Percentiles rank a stretch among this genome's conserved stretches.
These are phyloP conservation scores for Canavalia ensiformis DNA, from an alignment of 306 rosid genomes.

Conservation along the genomic window DNA sequence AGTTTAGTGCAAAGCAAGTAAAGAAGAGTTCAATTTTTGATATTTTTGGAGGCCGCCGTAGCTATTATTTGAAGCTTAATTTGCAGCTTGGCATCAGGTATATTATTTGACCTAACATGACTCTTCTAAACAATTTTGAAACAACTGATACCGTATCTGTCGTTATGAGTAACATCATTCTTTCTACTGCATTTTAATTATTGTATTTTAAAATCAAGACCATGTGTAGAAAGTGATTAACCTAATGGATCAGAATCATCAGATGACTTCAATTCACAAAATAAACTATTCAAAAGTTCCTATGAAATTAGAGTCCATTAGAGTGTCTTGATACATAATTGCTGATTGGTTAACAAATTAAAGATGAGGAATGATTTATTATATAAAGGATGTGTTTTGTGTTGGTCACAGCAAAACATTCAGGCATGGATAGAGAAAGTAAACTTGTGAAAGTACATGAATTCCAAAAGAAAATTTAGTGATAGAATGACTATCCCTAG, in stretches of 20 bases:
- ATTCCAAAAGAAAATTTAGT: neutral
- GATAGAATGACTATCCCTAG: neutral
- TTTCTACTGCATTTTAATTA: slow-evolving; percentile 2
- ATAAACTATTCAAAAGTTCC: neutral
- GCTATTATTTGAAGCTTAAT: slow-evolving; percentile 62
- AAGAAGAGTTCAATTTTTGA: slow-evolving; percentile 62
- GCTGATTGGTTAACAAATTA: slow-evolving; percentile 3
- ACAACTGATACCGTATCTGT: neutral
- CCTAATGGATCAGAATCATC: neutral
- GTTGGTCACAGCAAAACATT: neutral
- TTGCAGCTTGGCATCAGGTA: slow-evolving; percentile 71
- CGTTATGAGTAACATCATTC: neutral
- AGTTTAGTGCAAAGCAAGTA: slow-evolving; percentile 54
- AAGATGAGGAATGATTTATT: slow-evolving; percentile 14
- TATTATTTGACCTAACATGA: slow-evolving; percentile 17
- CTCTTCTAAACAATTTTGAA: slow-evolving; percentile 6
- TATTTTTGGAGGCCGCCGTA: slow-evolving; percentile 48
- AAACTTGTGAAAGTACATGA: neutral
- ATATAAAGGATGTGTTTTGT: neutral
- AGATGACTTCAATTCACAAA: slow-evolving; percentile 14
- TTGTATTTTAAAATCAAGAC: slow-evolving; percentile 12
- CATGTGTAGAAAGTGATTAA: slow-evolving; percentile 1
- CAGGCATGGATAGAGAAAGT: neutral
- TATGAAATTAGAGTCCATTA: slow-evolving; percentile 5
- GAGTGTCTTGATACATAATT: slow-evolving; percentile 25